These are phyloP conservation scores for Nothophoma quercina DNA, from an alignment of 2,329 filamentous ascomycete species.

Conservation along the genomic window DNA sequence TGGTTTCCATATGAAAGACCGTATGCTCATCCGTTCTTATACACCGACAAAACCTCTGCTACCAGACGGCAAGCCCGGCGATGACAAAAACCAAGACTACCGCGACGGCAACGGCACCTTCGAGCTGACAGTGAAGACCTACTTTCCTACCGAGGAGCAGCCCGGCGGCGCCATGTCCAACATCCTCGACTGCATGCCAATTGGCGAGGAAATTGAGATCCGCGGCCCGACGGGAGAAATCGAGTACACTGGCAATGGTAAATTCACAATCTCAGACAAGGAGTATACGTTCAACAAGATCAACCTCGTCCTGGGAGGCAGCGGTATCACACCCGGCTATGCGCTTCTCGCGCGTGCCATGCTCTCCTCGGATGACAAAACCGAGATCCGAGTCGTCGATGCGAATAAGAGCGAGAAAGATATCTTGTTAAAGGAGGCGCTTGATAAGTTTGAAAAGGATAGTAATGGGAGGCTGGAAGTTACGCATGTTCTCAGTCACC, in stretches of 20 bases:
- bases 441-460: conserved; percentile 52
- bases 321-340: conserved; percentile 62
- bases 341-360: conserved; percentile 57
- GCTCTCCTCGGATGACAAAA: conserved; percentile 43
- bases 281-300: conserved; percentile 54
- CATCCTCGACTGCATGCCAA: conserved; percentile 59
- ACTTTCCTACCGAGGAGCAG: conserved; percentile 57
- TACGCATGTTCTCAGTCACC: conserved; percentile 57
- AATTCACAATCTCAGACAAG: conserved; percentile 56
- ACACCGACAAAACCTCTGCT: conserved; percentile 57
- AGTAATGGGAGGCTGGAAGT: conserved; percentile 53
- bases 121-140: conserved; percentile 55
- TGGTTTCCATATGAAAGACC: conserved; percentile 61
- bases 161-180: conserved; percentile 64
- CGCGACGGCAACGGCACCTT: conserved; percentile 29
- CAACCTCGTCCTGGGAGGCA: conserved; percentile 59
- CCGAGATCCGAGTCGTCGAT: conserved; percentile 55
- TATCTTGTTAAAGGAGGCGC: conserved; percentile 55
- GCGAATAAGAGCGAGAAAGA: conserved; percentile 59
- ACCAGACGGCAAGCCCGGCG: not conserved
- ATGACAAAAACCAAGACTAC: not conserved
- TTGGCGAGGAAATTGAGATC: conserved; percentile 60
- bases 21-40: conserved; percentile 60
- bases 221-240: conserved; percentile 62
- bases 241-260: conserved; percentile 56